Conservation (phyloP, 2,329 filamentous ascomycete genomes). For the Ophiostoma triangulosporum region DNA sequence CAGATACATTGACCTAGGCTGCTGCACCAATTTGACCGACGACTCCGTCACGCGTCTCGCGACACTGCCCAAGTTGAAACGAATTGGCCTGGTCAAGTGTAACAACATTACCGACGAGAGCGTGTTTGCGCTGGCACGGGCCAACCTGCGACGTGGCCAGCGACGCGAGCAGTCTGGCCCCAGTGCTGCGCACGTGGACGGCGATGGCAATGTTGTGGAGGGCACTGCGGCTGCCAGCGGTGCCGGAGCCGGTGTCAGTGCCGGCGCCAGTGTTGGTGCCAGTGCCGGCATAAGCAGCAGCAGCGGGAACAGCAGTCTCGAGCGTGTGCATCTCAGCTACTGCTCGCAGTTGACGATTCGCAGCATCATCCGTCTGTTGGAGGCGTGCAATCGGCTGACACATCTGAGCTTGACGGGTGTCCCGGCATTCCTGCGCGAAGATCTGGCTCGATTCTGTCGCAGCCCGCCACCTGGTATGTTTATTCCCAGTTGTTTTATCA, state of each 20-base stretch:
- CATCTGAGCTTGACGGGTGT: conserved; percentile 92
- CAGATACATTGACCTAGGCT: conserved; percentile 94
- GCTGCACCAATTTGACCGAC: conserved; percentile 80
- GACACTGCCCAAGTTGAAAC: conserved; percentile 77
- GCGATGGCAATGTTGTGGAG: conserved; percentile 24
- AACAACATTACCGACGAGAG: conserved; percentile 79
- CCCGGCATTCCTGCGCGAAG: conserved; percentile 73
- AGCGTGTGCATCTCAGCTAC: conserved; percentile 92
- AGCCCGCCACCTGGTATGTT: conserved; percentile 61
- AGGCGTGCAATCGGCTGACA: conserved; percentile 81
- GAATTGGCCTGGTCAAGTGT: conserved; percentile 93
- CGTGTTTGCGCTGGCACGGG: conserved; percentile 69
- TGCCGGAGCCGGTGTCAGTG: background rate
- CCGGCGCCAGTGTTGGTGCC: conserved; percentile 31
- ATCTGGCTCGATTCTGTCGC: conserved; percentile 74
- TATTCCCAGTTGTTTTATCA: too few relatives aligned
- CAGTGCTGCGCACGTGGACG: conserved; percentile 21
- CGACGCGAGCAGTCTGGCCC: conserved; percentile 35
- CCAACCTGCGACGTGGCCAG: conserved; percentile 40
- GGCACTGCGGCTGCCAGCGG: background rate
- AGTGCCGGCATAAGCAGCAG: conserved; percentile 23
- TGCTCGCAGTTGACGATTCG: conserved; percentile 72
- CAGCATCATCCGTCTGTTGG: conserved; percentile 78
- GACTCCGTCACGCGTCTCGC: conserved; percentile 78
- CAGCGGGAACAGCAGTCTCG: conserved; percentile 47